Evolutionary conservation across 2,329 filamentous ascomycete species (phyloP).

Genomic region (Ophiostoma himal-ulmi): DNA sequence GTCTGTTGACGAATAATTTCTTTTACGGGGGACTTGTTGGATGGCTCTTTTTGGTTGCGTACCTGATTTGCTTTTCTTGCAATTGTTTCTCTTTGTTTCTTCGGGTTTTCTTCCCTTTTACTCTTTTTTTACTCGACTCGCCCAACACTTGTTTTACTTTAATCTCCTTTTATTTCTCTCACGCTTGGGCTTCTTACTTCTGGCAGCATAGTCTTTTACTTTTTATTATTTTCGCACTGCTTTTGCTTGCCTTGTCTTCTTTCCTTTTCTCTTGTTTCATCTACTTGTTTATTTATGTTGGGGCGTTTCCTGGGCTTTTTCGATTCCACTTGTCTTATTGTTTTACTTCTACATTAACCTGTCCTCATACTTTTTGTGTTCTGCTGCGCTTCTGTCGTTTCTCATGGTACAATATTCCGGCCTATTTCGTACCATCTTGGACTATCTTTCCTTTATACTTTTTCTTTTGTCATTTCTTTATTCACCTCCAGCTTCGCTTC

Average conservation of each 20-base stretch:
- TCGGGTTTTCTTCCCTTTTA: neutral
- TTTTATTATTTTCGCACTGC: neutral
- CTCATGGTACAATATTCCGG: neutral
- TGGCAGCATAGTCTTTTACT: neutral
- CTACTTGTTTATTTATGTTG: neutral
- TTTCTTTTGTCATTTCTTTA: constrained; percentile 7
- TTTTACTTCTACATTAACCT: neutral
- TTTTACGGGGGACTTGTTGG: constrained; percentile 11
- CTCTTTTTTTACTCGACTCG: neutral
- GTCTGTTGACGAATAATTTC: constrained; percentile 12
- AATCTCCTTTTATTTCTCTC: neutral
- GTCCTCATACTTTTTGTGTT: neutral
- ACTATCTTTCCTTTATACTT: neutral
- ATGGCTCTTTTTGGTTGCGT: constrained; percentile 13
- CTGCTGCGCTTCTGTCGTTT: neutral
- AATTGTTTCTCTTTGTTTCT: neutral
- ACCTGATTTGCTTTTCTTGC: constrained; percentile 2
- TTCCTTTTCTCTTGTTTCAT: neutral
- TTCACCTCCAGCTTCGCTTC: constrained; percentile 1
- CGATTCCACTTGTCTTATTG: neutral
- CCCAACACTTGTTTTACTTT: neutral
- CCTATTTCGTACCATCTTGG: neutral
- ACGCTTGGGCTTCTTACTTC: constrained; percentile 6
- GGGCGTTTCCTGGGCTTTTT: constrained; percentile 12
- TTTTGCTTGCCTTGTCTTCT: neutral